phyloP scores from a whole-genome alignment of 371 early-diverging fungal genomes.

The Encephalitozoon romaleae region DNA sequence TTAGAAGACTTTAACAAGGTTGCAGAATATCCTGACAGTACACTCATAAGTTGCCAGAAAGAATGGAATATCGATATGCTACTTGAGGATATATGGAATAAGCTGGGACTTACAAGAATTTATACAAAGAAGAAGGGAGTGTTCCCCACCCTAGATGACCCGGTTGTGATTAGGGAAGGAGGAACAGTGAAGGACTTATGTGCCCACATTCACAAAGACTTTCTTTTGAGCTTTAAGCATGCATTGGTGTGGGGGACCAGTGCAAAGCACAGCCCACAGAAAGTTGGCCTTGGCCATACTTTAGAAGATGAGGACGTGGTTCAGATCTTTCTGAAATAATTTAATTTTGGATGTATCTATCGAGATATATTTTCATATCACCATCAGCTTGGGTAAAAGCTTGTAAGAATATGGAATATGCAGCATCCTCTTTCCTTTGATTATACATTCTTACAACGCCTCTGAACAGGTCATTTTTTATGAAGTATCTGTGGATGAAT shows the following conservation, averaged over 20 bases:
- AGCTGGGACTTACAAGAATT: conserved; percentile 51
- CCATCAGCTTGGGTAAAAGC: neutral
- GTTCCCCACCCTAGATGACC: conserved; percentile 43
- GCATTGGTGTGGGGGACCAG: conserved; percentile 60
- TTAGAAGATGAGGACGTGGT: conserved; percentile 60
- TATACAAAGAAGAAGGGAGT: conserved; percentile 57
- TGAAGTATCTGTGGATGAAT: neutral
- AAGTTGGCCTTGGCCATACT: conserved; percentile 55
- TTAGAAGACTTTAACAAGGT: conserved; percentile 50
- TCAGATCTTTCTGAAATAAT: conserved; percentile 49
- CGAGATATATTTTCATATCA: neutral
- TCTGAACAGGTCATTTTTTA: neutral
- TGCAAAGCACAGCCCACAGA: conserved; percentile 58
- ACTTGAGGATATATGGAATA: conserved; percentile 53
- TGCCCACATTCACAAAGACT: conserved; percentile 56
- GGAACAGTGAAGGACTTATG: conserved; percentile 53
- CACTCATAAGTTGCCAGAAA: conserved; percentile 52
- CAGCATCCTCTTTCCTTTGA: neutral
- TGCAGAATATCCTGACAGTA: conserved; percentile 35
- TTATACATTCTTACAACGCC: no score
- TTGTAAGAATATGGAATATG: neutral
- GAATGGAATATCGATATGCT: conserved; percentile 56
- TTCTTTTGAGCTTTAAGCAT: conserved; percentile 53
- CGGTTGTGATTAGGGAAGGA: conserved; percentile 44
- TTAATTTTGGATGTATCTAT: neutral